These are phyloP conservation scores for Candida morakotiae DNA, from an alignment of 805 yeast genomes.

Conservation along the genomic window DNA sequence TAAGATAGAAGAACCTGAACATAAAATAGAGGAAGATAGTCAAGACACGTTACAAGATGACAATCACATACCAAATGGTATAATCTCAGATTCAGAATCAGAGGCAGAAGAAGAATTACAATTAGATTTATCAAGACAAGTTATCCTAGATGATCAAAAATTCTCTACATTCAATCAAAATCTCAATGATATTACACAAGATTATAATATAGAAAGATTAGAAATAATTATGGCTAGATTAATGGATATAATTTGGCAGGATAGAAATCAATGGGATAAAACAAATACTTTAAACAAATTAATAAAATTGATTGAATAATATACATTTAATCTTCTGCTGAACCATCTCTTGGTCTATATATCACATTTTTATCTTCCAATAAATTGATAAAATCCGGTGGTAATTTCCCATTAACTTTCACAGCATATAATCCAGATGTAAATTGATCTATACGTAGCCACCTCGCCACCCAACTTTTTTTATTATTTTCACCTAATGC, in stretches of 20 bases:
- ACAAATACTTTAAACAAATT: constrained; percentile 31
- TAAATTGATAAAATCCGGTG: constrained; percentile 76
- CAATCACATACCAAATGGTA: not conserved
- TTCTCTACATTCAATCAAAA: constrained; percentile 20
- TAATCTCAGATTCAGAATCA: constrained; percentile 20
- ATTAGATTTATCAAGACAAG: constrained; percentile 45
- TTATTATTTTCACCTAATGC: constrained; percentile 79
- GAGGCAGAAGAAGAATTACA: constrained; percentile 30
- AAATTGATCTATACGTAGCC: constrained; percentile 89
- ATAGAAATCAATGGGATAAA: constrained; percentile 49
- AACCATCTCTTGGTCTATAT: constrained; percentile 94
- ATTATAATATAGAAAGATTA: constrained; percentile 32
- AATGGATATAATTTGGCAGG: constrained; percentile 70
- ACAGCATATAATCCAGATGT: constrained; percentile 91
- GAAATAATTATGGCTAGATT: constrained; percentile 54
- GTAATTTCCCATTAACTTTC: constrained; percentile 85
- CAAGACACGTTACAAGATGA: not conserved
- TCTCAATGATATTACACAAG: constrained; percentile 27
- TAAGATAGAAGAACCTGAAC: not conserved
- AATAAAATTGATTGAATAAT: constrained; percentile 10
- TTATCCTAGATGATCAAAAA: constrained; percentile 21
- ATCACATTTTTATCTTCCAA: constrained; percentile 70
- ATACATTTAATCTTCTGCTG: constrained; percentile 54
- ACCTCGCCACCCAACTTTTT: constrained; percentile 91
- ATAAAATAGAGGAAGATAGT: not conserved